Percentiles rank a stretch among this genome's conserved stretches.
Evolutionary conservation across 2,329 filamentous ascomycete genomes (phyloP).

Genomic region (Trichoderma gracile): DNA sequence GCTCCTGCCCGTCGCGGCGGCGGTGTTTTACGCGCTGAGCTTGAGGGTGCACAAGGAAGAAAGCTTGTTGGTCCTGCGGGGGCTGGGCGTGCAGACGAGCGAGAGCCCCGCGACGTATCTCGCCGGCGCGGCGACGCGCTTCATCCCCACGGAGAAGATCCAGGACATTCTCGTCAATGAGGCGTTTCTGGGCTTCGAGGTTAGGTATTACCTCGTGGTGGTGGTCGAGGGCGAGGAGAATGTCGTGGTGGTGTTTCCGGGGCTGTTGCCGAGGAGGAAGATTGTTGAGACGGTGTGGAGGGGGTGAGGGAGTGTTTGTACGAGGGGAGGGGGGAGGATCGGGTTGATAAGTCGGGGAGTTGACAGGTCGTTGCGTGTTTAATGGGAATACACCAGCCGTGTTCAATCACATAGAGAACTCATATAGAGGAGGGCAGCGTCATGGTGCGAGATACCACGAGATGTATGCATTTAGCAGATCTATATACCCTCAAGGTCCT

Average conservation of each 20-base stretch:
- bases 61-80: constrained; percentile 82
- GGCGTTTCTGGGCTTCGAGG: constrained; percentile 89
- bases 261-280: constrained; percentile 68
- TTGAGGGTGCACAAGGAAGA: constrained; percentile 64
- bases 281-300: constrained; percentile 91
- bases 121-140: constrained; percentile 48
- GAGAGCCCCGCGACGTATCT: constrained; percentile 65
- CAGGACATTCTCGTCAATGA: constrained; percentile 94
- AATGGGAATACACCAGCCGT: neutral
- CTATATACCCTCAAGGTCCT: neutral
- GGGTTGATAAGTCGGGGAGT: constrained; percentile 26
- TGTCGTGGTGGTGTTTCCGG: constrained; percentile 92
- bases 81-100: constrained; percentile 86
- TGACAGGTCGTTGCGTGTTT: neutral
- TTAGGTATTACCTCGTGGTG: constrained; percentile 84
- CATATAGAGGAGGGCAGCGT: too few relatives aligned
- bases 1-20: constrained; percentile 41
- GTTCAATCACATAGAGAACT: neutral
- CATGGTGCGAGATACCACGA: too few relatives aligned
- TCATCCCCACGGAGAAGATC: constrained; percentile 88
- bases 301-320: constrained; percentile 81
- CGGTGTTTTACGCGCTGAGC: constrained; percentile 47
- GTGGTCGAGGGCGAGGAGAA: constrained; percentile 87
- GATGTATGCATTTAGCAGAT: too few relatives aligned
- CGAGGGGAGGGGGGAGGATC: constrained; percentile 46